Percentiles rank a stretch among this genome's conserved stretches.
phyloP scores from a whole-genome alignment of 176 grass and related monocot genomes.

The Oryza meridionalis region DNA sequence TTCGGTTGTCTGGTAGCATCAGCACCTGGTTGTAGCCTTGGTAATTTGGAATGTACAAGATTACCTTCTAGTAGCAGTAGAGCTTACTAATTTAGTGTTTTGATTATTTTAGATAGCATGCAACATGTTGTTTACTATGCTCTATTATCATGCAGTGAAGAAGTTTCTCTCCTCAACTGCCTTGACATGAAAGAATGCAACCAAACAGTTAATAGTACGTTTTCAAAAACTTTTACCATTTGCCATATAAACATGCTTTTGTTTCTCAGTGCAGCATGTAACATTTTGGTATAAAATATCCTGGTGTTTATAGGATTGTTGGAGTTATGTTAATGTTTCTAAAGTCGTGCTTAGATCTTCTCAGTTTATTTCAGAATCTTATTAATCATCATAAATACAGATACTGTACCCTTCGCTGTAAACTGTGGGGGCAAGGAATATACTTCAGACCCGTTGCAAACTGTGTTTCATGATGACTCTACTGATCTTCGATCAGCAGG shows the following conservation, averaged over 20 bases:
- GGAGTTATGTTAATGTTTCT: not conserved
- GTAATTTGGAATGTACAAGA: not conserved
- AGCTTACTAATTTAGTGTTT: not conserved
- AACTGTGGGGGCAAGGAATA: slow-evolving; percentile 52
- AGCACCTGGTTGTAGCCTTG: not conserved
- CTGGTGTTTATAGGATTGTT: not conserved
- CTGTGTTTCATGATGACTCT: slow-evolving; percentile 37
- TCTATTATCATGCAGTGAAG: slow-evolving; percentile 43
- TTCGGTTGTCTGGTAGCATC: too few species aligned
- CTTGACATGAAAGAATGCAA: slow-evolving; percentile 45
- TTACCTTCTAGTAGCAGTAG: not conserved
- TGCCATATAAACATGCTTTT: slow-evolving; percentile 1
- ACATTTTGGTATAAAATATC: slow-evolving; percentile 2
- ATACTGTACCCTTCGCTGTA: slow-evolving; percentile 7
- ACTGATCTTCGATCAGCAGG: slow-evolving; percentile 44
- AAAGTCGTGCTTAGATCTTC: not conserved
- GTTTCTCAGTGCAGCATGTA: not conserved
- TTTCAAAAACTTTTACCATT: not conserved
- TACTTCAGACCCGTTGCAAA: not conserved
- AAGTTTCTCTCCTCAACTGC: slow-evolving; percentile 39
- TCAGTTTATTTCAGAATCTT: slow-evolving; percentile 10
- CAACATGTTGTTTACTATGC: not conserved
- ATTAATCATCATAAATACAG: slow-evolving; percentile 32
- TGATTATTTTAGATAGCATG: slow-evolving; percentile 6
- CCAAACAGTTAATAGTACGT: slow-evolving; percentile 37